Base-by-base conservation (phyloP, 352 stramenopile genomes). In the Thraustotheca clavata region DNA sequence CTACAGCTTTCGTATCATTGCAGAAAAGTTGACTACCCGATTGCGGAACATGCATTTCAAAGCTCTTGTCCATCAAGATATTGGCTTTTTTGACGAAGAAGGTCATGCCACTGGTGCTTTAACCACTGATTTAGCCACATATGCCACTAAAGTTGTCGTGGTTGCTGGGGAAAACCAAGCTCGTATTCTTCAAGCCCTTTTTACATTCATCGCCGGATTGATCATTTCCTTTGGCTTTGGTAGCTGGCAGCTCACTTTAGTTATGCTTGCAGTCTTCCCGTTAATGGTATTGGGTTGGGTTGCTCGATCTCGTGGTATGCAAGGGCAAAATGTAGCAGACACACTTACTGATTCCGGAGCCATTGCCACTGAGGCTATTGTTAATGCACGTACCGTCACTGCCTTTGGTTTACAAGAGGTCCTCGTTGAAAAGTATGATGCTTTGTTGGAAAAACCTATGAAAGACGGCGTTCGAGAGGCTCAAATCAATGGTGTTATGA, bases 141-240 rank as follows among this genome's bases (percentile, higher is more conserved):
- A 76, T 41, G 77, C 77, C 2, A 73, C 71, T 20, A 76, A 80
- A 49, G 72, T 86, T 0, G 67, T 72, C 0, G 59, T 78, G 8
- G 69, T 86, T 9, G 74, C 72, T 6, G 76, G 74, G n/a, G 76
- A 86, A 33, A 49, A 74, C 0, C 73, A 76, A 38, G 74, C 72
- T 0, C 71, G 76, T 9, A 60, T 87, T 26, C 62, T 88, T 1
- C 72, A 83, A 35, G 69, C 74, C 11, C 26, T 76, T 7, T 79
- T 76, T 50, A 86, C 79, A 4, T 72, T 89, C n/a, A 16, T 83
- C 16, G 70, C 75, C 3, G 79, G 75, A 3, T 48, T 89, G 12
- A 73, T 79, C n/a, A 81, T 92, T 22, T 86, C 83, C 24, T 86
- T 91, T 34, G 69, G 76, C 1, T 66, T 78, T 14, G 81, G 77